Percentiles rank a stretch among this genome's conserved stretches.
These are phyloP conservation scores for Metarhizium sp. DNA, from an alignment of 2,329 filamentous ascomycete species.

Conservation along the genomic window DNA sequence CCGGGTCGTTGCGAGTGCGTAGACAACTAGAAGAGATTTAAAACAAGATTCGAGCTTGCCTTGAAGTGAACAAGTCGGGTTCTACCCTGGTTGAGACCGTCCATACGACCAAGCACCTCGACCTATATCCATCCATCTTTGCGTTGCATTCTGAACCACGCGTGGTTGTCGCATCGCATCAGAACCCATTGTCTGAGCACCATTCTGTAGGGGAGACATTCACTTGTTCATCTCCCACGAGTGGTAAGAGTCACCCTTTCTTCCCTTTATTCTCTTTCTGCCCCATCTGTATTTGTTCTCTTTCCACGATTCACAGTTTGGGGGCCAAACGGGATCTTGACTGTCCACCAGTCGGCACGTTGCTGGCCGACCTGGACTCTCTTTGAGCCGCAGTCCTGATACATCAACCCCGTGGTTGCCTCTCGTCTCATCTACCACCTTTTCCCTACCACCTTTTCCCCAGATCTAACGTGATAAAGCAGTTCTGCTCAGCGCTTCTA, in stretches of 20 bases:
- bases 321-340: background rate
- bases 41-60: constrained; percentile 15
- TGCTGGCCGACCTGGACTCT: background rate
- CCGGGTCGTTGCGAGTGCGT: constrained; percentile 26
- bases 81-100: constrained; percentile 7
- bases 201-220: constrained; percentile 79
- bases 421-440: background rate
- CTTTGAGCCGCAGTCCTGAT: background rate
- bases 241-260: constrained; percentile 40
- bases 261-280: background rate
- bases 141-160: constrained; percentile 11
- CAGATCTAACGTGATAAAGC: constrained; percentile 5
- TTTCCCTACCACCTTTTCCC: background rate
- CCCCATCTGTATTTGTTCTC: background rate
- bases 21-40: constrained; percentile 24
- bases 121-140: constrained; percentile 1
- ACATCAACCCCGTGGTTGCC: background rate
- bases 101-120: background rate
- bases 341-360: background rate
- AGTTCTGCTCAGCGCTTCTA: constrained; percentile 24
- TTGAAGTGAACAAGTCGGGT: constrained; percentile 20
- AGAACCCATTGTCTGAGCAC: constrained; percentile 21
- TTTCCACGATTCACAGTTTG: background rate
- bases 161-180: constrained; percentile 13
- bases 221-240: constrained; percentile 89